These are phyloP conservation scores for Silene latifolia DNA, from an alignment of 148 eudicot species.

Conservation along the genomic window DNA sequence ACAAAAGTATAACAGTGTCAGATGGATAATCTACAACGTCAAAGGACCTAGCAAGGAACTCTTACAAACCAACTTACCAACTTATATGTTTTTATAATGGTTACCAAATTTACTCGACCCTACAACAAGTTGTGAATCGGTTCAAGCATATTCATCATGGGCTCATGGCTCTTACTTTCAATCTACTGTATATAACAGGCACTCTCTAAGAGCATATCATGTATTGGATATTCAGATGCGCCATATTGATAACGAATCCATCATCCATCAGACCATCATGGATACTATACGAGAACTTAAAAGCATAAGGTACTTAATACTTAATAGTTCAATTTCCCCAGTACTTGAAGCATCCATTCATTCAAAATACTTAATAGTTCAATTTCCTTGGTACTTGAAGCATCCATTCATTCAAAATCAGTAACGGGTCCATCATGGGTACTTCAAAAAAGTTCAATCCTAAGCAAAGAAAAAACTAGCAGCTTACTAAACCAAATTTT, in stretches of 20 bases:
- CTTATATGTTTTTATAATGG: neutral
- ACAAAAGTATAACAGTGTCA: neutral
- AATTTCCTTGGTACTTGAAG: neutral
- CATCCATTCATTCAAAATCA: neutral
- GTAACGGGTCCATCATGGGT: neutral
- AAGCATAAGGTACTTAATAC: neutral
- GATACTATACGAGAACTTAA: too few relatives aligned
- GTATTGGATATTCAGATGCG: neutral
- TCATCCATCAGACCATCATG: too few relatives aligned
- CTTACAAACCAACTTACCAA: neutral
- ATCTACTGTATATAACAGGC: neutral
- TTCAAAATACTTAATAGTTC: neutral
- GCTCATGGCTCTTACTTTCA: neutral
- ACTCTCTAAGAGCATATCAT: neutral
- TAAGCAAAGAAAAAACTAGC: neutral
- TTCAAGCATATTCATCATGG: neutral
- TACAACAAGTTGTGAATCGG: neutral
- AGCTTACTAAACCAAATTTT: neutral
- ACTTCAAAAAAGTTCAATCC: neutral
- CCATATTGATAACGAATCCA: neutral
- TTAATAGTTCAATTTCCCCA: neutral
- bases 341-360: neutral
- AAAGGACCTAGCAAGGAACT: neutral
- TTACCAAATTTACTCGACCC: neutral
- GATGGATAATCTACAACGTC: slow-evolving; percentile 1